A percentile compares a stretch with the other conserved stretches of the same genome.
phyloP scores from a whole-genome alignment of 768 basidiomycete genomes.

The Mrakia frigida region DNA sequence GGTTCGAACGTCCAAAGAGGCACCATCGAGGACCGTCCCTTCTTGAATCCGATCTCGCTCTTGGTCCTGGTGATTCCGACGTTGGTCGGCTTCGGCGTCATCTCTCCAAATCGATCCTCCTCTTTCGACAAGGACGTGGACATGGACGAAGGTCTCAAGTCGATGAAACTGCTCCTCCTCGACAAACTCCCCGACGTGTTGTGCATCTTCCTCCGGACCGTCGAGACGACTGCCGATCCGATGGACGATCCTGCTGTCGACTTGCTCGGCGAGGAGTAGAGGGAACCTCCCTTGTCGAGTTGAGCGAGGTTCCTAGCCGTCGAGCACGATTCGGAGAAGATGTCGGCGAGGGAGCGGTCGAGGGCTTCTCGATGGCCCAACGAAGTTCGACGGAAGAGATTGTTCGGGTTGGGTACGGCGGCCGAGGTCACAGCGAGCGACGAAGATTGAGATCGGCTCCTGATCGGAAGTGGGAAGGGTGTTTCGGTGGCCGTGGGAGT shows the following conservation, averaged over 20 bases:
- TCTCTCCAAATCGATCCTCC: background rate
- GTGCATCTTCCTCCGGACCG: slow-evolving; percentile 26
- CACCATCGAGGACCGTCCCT: slow-evolving; percentile 26
- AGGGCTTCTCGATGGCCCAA: slow-evolving; percentile 21
- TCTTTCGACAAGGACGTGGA: background rate
- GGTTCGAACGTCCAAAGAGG: background rate
- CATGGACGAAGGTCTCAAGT: slow-evolving; percentile 11
- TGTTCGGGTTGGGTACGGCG: slow-evolving; percentile 8
- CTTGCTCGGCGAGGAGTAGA: slow-evolving; percentile 20
- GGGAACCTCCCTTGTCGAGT: background rate
- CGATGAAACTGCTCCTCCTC: slow-evolving; percentile 26
- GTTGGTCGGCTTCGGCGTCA: background rate
- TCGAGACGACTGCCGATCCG: slow-evolving; percentile 26
- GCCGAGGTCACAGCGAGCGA: slow-evolving; percentile 6
- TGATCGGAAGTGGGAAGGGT: slow-evolving; percentile 1
- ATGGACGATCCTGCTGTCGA: background rate
- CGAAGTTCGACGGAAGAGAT: slow-evolving; percentile 25
- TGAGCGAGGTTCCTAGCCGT: slow-evolving; percentile 29
- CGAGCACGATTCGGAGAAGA: slow-evolving; percentile 29
- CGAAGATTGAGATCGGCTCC: background rate
- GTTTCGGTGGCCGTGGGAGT: slow-evolving; percentile 4
- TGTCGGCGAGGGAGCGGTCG: slow-evolving; percentile 27
- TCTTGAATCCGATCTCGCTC: slow-evolving; percentile 22
- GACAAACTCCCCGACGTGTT: background rate
- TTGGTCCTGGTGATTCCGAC: slow-evolving; percentile 14